Base-by-base conservation (phyloP, 108 stramenopile species). In the Stephanodiscus minutulus region DNA sequence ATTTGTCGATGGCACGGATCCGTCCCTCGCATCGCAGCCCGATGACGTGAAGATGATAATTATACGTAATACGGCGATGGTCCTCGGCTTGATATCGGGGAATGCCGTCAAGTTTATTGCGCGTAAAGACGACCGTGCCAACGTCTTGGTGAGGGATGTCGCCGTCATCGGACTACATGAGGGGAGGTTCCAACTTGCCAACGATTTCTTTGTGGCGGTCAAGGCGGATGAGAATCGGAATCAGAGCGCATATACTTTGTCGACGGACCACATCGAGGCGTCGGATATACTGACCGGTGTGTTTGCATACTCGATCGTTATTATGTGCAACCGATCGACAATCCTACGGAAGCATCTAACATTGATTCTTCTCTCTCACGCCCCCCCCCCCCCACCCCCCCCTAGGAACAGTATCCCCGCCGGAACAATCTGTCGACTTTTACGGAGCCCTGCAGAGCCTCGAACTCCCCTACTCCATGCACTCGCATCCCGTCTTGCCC, bases 361-460 rank as follows among this genome's bases (percentile, higher is more conserved):
- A 17, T 17, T 28, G 29, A 12, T 17, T 39, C 0, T 44, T 44
- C 7, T 8, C 55, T 29, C 6, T 56, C 25, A 27, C 17, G 12
- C 31, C 13, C 13, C 25, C n/a, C n/a, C n/a, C n/a, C n/a, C n/a
- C n/a, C n/a, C n/a, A n/a, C n/a, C n/a, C n/a, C n/a, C n/a, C 0
- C 55, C 9, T 61, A 64, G 79, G 79, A 22, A 41, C 62, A 11
- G 29, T 81, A 33, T 71, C 74, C 9, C 75, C 79, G 20, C 79
- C 79, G n/a, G 75, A 81, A 15, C 75, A 81, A 60, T 76, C 79
- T 13, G 53, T 81, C 27, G 79, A 76, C 37, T 76, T 81, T 46
- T 81, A 81, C 39, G 79, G 79, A 24, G 79, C 79, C n/a, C 74
- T 81, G 0, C 79, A 72, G 57, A 72, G 70, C 53, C 74, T 81